A percentile compares a stretch with the other conserved stretches of the same genome.
Conservation (phyloP, 2,329 filamentous ascomycete species). For the Cladosporium sp. region DNA sequence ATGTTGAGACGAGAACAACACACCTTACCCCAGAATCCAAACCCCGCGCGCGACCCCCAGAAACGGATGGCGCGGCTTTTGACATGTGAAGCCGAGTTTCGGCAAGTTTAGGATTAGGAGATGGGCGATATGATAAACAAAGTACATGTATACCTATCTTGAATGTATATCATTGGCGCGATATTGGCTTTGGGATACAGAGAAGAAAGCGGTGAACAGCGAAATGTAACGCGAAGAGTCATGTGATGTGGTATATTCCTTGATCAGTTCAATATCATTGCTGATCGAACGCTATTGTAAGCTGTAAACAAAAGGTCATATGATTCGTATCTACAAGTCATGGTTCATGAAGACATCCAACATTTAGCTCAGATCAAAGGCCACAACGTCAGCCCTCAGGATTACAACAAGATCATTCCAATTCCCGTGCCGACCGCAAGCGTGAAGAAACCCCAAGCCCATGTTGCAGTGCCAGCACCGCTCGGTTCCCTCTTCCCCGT, state of each 20-base stretch:
- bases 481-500: constrained; percentile 43
- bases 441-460: constrained; percentile 30
- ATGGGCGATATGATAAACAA: too few relatives aligned
- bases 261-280: neutral
- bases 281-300: neutral
- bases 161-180: too few relatives aligned
- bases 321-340: constrained; percentile 9
- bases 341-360: neutral
- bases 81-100: constrained; percentile 13
- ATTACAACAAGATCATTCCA: constrained; percentile 38
- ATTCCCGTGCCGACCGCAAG: constrained; percentile 30
- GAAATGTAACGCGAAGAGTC: neutral
- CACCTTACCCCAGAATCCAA: neutral
- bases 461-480: constrained; percentile 28
- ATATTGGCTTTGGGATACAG: too few relatives aligned
- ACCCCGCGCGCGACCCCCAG: constrained; percentile 1
- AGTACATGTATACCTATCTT: too few relatives aligned
- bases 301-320: neutral
- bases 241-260: neutral
- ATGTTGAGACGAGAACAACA: neutral
- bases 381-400: constrained; percentile 1
- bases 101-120: neutral
- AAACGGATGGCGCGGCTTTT: neutral
- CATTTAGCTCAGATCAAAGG: too few relatives aligned
- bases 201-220: too few relatives aligned